Conservation (phyloP, 768 basidiomycete species). For the Leucogyrophana mollusca region DNA sequence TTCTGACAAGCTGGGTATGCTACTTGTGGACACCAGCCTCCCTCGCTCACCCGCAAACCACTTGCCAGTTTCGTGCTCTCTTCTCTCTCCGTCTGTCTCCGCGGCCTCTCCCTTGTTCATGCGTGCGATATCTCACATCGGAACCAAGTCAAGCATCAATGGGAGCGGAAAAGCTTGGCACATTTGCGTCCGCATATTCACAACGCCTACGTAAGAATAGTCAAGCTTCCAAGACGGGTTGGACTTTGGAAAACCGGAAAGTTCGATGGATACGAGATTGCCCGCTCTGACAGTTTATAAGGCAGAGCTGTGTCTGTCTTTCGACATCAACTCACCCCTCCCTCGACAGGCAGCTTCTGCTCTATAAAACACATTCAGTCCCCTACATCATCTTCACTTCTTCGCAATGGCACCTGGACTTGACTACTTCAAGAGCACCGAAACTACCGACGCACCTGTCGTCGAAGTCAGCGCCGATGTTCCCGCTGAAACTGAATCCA, state of each 20-base stretch:
- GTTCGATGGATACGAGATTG: conserved; percentile 7
- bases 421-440: conserved; percentile 27
- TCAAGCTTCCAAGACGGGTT: conserved; percentile 19
- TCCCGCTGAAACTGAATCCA: conserved; percentile 4
- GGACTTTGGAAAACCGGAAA: conserved; percentile 8
- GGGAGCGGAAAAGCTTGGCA: conserved; percentile 12
- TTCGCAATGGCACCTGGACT: conserved; percentile 30
- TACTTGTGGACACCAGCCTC: no score
- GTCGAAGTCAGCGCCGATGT: conserved; percentile 3
- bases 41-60: no score
- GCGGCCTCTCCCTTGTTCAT: conserved; percentile 7
- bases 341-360: conserved; percentile 13
- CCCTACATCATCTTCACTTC: conserved; percentile 4
- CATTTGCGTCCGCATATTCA: conserved; percentile 1
- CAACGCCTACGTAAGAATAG: conserved; percentile 20
- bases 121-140: conserved; percentile 4
- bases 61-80: conserved; percentile 2
- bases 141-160: conserved; percentile 7
- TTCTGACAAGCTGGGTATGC: no score
- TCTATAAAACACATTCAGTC: conserved; percentile 15
- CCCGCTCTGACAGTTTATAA: conserved; percentile 20
- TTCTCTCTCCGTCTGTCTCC: conserved; percentile 22
- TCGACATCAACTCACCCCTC: conserved; percentile 4
- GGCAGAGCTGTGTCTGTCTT: not conserved
- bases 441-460: not conserved